Conservation (phyloP, 495 filamentous ascomycete species). For the Pyrenula massariospora region DNA sequence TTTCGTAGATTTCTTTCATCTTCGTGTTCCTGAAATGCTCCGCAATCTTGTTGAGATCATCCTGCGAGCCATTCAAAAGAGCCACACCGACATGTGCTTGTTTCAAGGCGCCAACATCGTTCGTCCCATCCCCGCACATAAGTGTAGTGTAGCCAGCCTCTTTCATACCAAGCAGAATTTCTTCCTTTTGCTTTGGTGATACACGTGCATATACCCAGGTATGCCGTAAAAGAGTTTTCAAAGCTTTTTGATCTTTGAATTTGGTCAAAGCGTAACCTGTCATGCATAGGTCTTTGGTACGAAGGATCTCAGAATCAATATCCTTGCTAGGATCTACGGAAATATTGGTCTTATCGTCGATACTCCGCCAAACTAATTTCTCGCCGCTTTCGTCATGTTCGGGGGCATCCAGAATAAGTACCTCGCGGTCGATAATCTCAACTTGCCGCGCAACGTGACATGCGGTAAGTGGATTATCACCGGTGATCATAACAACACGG, state of each 20-base stretch:
- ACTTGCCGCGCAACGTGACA: constrained; percentile 92
- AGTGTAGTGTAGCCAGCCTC: constrained; percentile 94
- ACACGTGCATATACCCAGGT: constrained; percentile 98
- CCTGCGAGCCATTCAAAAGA: constrained; percentile 84
- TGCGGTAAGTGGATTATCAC: constrained; percentile 94
- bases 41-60: constrained; percentile 80
- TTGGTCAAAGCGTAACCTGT: constrained; percentile 90
- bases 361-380: constrained; percentile 83
- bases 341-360: constrained; percentile 80
- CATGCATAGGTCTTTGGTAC: constrained; percentile 85
- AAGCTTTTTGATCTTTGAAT: constrained; percentile 66
- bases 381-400: constrained; percentile 78
- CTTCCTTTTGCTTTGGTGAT: constrained; percentile 97
- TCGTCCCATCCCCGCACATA: constrained; percentile 98
- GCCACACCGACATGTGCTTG: constrained; percentile 97
- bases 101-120: constrained; percentile 96
- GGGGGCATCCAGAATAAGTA: constrained; percentile 87
- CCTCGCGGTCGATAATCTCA: constrained; percentile 94
- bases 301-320: constrained; percentile 71
- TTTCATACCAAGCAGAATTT: constrained; percentile 90
- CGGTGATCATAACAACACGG: constrained; percentile 98
- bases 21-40: constrained; percentile 88
- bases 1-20: constrained; percentile 98
- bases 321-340: constrained; percentile 77
- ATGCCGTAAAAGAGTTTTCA: constrained; percentile 66